Evolutionary conservation across 371 early-diverging fungal genomes (phyloP).

Genomic region (Zychaea mexicana): DNA sequence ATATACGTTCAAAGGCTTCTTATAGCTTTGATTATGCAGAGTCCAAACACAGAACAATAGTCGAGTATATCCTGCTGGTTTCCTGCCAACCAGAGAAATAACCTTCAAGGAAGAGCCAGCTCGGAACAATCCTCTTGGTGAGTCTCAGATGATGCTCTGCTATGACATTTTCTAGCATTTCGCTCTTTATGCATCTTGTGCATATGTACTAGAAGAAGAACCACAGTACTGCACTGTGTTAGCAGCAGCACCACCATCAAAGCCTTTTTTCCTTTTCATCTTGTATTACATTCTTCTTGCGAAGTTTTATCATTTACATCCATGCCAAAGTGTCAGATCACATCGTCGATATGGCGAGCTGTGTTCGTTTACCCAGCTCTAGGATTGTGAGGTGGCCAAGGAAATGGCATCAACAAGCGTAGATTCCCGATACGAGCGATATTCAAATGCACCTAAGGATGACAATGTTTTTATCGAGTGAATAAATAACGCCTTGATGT

Average conservation of each 20-base stretch:
- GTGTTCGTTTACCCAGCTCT: constrained; percentile 35
- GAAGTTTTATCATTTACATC: constrained; percentile 30
- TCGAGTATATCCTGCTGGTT: too few species aligned
- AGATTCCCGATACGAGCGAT: constrained; percentile 75
- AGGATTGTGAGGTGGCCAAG: constrained; percentile 29
- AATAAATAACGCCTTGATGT: constrained; percentile 85
- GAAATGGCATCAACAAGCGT: constrained; percentile 47
- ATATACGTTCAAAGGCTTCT: too few species aligned
- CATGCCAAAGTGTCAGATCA: constrained; percentile 34
- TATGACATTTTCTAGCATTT: constrained; percentile 13
- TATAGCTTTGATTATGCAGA: too few species aligned
- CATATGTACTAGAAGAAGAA: not conserved
- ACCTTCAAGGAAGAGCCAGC: too few species aligned
- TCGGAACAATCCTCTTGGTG: constrained; percentile 3
- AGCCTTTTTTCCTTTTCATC: not conserved
- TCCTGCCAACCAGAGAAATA: too few species aligned
- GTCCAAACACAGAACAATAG: too few species aligned
- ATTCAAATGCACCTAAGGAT: constrained; percentile 71
- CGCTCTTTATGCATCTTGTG: constrained; percentile 7
- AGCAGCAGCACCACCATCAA: too few species aligned
- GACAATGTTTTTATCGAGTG: constrained; percentile 90
- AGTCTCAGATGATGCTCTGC: constrained; percentile 9
- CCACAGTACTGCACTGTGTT: not conserved
- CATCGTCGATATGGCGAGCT: constrained; percentile 41
- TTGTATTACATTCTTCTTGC: constrained; percentile 3